phyloP scores from a whole-genome alignment of 2,329 filamentous ascomycete genomes.

The Exophiala alcalophila region DNA sequence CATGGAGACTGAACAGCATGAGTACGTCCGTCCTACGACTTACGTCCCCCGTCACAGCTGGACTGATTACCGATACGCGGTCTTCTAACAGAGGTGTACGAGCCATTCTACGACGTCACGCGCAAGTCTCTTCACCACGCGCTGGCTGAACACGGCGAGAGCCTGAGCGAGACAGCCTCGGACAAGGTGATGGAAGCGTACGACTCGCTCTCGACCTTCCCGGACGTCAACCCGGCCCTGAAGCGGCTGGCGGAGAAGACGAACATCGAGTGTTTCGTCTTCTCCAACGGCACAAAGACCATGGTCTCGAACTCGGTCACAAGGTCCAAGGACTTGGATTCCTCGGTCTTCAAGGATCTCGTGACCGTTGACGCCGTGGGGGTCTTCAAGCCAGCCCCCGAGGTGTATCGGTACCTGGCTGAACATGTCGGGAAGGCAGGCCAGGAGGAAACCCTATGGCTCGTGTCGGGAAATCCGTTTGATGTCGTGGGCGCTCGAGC shows the following conservation, averaged over 20 bases:
- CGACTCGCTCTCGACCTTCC: slow-evolving; percentile 61
- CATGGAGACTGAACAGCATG: slow-evolving; percentile 74
- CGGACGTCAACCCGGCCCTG: slow-evolving; percentile 59
- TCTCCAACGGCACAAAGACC: slow-evolving; percentile 65
- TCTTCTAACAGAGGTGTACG: slow-evolving; percentile 53
- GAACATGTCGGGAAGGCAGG: slow-evolving; percentile 48
- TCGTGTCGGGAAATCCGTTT: slow-evolving; percentile 71
- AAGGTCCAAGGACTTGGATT: slow-evolving; percentile 55
- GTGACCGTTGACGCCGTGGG: slow-evolving; percentile 60
- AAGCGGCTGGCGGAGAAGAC: slow-evolving; percentile 43
- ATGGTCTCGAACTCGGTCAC: slow-evolving; percentile 63
- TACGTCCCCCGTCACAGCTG: slow-evolving; percentile 1
- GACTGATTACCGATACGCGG: not conserved
- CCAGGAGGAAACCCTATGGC: slow-evolving; percentile 56
- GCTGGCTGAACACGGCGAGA: slow-evolving; percentile 54
- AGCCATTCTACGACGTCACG: slow-evolving; percentile 63
- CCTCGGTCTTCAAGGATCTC: slow-evolving; percentile 52
- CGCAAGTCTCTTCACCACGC: slow-evolving; percentile 62
- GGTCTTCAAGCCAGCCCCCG: slow-evolving; percentile 64
- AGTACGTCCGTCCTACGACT: slow-evolving; percentile 44
- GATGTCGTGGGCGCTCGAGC: slow-evolving; percentile 64
- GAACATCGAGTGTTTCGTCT: slow-evolving; percentile 57
- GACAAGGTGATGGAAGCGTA: slow-evolving; percentile 61
- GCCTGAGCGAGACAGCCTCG: slow-evolving; percentile 46
- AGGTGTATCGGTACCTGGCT: slow-evolving; percentile 60